These are phyloP conservation scores for Irineochytrium annulatum DNA, from an alignment of 192 early-diverging fungal species.

Conservation along the genomic window DNA sequence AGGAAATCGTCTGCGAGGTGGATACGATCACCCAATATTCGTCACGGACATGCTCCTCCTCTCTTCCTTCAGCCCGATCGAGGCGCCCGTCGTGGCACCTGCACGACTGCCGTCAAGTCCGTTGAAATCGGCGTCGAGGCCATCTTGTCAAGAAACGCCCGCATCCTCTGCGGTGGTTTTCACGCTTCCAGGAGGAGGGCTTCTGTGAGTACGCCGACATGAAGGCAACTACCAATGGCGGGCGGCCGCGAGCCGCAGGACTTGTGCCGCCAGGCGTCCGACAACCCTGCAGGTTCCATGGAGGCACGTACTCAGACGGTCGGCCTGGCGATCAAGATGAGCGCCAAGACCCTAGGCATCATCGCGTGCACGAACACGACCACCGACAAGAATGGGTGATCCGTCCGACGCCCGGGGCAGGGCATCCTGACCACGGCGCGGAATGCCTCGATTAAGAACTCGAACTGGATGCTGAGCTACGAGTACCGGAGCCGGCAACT, in stretches of 20 bases:
- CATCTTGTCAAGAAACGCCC: conserved; percentile 84
- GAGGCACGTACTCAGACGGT: conserved; percentile 90
- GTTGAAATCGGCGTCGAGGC: conserved; percentile 90
- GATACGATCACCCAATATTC: conserved; percentile 87
- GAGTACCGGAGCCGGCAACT: conserved; percentile 80
- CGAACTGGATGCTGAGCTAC: conserved; percentile 68
- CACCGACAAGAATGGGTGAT: conserved; percentile 91
- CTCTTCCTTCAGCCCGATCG: conserved; percentile 88
- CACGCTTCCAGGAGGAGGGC: conserved; percentile 91
- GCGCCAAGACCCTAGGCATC: conserved; percentile 87
- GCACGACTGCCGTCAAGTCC: conserved; percentile 86
- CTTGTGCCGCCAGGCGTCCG: conserved; percentile 85
- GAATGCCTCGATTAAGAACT: conserved; percentile 48
- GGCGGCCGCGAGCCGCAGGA: conserved; percentile 81
- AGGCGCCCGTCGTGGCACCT: conserved; percentile 89
- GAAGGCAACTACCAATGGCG: conserved; percentile 86
- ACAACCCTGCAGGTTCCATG: conserved; percentile 87
- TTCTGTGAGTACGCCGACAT: conserved; percentile 94
- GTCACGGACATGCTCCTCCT: conserved; percentile 91
- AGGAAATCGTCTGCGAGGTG: conserved; percentile 85
- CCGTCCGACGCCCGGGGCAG: conserved; percentile 89
- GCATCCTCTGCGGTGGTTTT: conserved; percentile 87
- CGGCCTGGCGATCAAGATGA: conserved; percentile 81
- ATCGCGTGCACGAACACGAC: conserved; percentile 84
- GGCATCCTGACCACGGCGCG: conserved; percentile 89